A percentile compares a stretch with the other conserved stretches of the same genome.
Conservation (phyloP, 169 alveolate genomes). For the Theileria orientalis region DNA sequence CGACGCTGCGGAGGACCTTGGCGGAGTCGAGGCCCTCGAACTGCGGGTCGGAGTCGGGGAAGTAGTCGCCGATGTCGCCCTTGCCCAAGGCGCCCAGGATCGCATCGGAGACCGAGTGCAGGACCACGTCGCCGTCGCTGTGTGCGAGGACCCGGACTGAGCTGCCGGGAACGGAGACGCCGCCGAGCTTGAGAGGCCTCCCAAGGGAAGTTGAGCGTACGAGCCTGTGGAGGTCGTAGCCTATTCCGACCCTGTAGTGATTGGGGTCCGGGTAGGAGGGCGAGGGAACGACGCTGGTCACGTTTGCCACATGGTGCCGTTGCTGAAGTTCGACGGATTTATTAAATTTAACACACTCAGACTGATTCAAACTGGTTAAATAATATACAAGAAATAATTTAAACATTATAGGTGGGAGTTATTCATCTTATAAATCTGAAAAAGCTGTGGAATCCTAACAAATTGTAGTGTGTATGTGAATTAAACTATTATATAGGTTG, state of each 20-base stretch:
- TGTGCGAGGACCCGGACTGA: slow-evolving; percentile 71
- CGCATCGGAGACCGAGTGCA: slow-evolving; percentile 81
- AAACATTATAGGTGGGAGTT: not conserved
- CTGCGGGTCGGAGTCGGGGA: slow-evolving; percentile 78
- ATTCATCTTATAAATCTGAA: not conserved
- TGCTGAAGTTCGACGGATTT: not conserved
- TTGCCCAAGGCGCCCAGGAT: slow-evolving; percentile 78
- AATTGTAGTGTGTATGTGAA: not conserved
- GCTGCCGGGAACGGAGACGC: slow-evolving; percentile 56
- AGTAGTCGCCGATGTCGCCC: slow-evolving; percentile 84
- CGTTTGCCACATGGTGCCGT: slow-evolving; percentile 1
- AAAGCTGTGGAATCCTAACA: slow-evolving; percentile 5
- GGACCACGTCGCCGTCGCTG: slow-evolving; percentile 86
- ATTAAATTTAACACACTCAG: not conserved
- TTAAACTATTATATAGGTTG: not conserved
- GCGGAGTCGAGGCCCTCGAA: slow-evolving; percentile 66
- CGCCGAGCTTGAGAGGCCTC: slow-evolving; percentile 71
- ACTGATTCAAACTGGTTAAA: not conserved
- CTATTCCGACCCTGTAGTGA: slow-evolving; percentile 30
- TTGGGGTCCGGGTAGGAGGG: not conserved
- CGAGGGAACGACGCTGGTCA: not conserved
- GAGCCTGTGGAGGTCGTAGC: slow-evolving; percentile 49
- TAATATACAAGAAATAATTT: not conserved
- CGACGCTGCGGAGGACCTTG: slow-evolving; percentile 21
- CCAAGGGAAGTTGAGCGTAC: slow-evolving; percentile 44